phyloP scores from a whole-genome alignment of 108 stramenopile genomes.

The Cyclotella atomus region DNA sequence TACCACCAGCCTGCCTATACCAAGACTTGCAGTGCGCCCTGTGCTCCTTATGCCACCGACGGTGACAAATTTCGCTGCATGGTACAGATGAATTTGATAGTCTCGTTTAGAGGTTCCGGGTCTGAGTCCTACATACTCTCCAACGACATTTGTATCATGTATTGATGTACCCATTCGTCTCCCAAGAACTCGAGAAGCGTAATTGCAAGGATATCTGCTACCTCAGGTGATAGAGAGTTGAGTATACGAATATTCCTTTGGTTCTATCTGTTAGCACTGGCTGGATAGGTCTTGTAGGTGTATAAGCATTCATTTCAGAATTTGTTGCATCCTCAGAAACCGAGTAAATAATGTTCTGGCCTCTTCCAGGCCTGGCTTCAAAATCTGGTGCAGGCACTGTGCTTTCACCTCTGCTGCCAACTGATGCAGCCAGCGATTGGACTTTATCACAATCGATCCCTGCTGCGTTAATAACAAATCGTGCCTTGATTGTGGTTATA shows the following conservation, averaged over 20 bases:
- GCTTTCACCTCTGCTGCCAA: not conserved
- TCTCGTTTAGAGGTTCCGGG: conserved; percentile 78
- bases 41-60: conserved; percentile 85
- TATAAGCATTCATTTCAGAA: not conserved
- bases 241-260: conserved; percentile 84
- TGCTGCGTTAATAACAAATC: conserved; percentile 65
- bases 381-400: conserved; percentile 28
- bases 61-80: conserved; percentile 57
- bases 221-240: conserved; percentile 60
- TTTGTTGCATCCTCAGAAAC: not conserved
- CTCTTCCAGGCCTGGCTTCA: conserved; percentile 63
- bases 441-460: conserved; percentile 61
- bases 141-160: conserved; percentile 43
- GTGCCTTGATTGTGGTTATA: conserved; percentile 25
- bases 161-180: conserved; percentile 16
- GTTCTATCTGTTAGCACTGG: conserved; percentile 79
- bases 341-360: conserved; percentile 70
- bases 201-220: conserved; percentile 51
- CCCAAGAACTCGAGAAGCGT: conserved; percentile 42
- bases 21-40: conserved; percentile 78
- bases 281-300: conserved; percentile 70
- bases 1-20: conserved; percentile 72
- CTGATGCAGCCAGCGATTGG: conserved; percentile 27
- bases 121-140: conserved; percentile 83
- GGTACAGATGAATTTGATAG: conserved; percentile 68